Evolutionary conservation across 768 basidiomycete species (phyloP), one percentile per base, ranked within the genome.

Genomic region (Heimioporus sp.): DNA sequence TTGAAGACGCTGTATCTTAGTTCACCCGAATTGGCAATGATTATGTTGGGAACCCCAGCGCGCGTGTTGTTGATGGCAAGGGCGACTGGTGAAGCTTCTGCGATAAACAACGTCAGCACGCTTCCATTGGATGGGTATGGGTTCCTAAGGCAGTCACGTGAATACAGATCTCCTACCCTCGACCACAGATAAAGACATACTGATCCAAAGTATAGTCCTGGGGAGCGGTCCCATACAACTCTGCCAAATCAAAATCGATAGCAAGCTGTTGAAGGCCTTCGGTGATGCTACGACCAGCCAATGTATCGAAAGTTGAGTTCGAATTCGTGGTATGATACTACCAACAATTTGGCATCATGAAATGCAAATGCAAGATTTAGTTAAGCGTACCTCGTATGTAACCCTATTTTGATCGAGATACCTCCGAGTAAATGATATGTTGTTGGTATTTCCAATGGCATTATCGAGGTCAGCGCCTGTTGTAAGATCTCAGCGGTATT

Each of bases 331-430:
- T 80, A 61, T 94, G 92, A 66, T 79, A 94, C 80, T 87, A 54
- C 39, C 57, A 24, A n/a, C 4, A 12, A 3, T 12, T 21, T 31
- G 32, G 4, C 49, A 9, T 37, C 11, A 20, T 4, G 7, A 38
- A 8, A 9, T 32, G 40, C 19, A 16, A 28, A 16, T 34, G 24
- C 5, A 10, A 3, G 41, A 37, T 10, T 42, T 15, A 62, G 10
- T 30, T 35, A 3, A 35, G n/a, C 64, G n/a, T 59, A 87, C 81
- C 70, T 91, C 80, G 51, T 83, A 90, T 11, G 85, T 86, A 28
- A 86, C 80, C 21, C 86, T 81, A 63, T 92, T 92, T 39, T 87
- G 80, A 59, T 92, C 90, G 15, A 93, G 72, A 64, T 93, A 92
- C 28, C 90, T 76, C 28, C 90, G 76, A 31, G 74, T 77, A 65